phyloP scores from a whole-genome alignment of 2,329 filamentous ascomycete species.

The Davidsoniella australis region DNA sequence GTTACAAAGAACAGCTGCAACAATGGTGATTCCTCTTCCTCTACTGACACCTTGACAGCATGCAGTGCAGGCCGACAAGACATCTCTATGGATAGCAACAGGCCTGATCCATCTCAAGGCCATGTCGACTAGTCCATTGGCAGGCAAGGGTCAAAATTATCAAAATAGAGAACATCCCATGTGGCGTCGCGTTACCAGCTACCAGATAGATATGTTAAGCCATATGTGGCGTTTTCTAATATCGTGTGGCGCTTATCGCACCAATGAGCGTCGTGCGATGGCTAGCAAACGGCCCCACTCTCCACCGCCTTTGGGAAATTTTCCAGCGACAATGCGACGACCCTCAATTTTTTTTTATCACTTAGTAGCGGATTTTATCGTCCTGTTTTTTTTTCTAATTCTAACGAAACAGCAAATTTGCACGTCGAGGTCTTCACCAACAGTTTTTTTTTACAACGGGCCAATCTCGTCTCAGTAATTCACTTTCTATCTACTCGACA shows the following conservation, averaged over 20 bases:
- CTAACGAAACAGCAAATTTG: not conserved
- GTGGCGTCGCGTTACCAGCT: constrained; percentile 1
- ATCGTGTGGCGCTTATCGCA: constrained; percentile 9
- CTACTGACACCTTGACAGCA: not conserved
- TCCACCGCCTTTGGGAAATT: constrained; percentile 11
- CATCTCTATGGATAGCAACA: not conserved
- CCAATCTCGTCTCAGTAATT: not conserved
- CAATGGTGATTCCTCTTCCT: too few relatives aligned
- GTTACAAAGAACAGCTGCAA: too few relatives aligned
- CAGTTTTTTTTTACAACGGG: not conserved
- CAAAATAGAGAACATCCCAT: not conserved
- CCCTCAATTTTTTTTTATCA: not conserved
- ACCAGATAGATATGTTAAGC: not conserved
- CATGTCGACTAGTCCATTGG: too few relatives aligned
- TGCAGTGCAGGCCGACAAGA: not conserved
- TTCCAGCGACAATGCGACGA: constrained; percentile 10
- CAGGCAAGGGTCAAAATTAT: too few relatives aligned
- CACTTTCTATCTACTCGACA: not conserved
- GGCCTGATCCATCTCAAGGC: too few relatives aligned
- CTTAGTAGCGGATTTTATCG: constrained; percentile 1
- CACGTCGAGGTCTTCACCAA: not conserved
- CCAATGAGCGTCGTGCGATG: constrained; percentile 6
- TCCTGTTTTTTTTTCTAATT: not conserved
- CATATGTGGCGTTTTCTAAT: constrained; percentile 2
- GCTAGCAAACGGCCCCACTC: constrained; percentile 9